Conservation (phyloP, 495 filamentous ascomycete genomes). For the Penicillium taxi region DNA sequence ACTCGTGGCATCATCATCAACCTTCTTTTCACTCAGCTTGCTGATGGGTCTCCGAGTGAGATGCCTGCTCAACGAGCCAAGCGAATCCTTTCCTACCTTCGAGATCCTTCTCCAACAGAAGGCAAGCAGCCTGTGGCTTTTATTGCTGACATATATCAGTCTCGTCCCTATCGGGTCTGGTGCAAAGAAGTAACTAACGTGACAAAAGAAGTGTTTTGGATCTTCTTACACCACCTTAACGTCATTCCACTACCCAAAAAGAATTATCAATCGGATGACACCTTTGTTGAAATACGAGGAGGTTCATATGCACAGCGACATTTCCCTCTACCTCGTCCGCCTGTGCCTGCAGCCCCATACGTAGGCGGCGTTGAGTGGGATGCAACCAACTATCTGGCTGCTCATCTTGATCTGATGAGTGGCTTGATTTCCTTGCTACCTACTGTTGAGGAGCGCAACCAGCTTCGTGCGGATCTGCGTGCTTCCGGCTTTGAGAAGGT, state of each 20-base stretch:
- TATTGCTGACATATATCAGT: slow-evolving; percentile 78
- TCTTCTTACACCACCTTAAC: slow-evolving; percentile 90
- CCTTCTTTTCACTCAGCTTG: slow-evolving; percentile 77
- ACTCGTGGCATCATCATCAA: slow-evolving; percentile 82
- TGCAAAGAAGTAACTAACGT: slow-evolving; percentile 84
- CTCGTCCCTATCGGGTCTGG: slow-evolving; percentile 88
- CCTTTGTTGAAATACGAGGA: slow-evolving; percentile 15
- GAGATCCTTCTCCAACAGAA: slow-evolving; percentile 70
- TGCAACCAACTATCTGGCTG: slow-evolving; percentile 89
- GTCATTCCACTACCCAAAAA: slow-evolving; percentile 53
- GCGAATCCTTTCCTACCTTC: slow-evolving; percentile 67
- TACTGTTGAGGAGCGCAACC: slow-evolving; percentile 63
- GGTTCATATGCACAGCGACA: slow-evolving; percentile 43
- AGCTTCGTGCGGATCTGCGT: slow-evolving; percentile 63
- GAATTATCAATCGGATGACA: slow-evolving; percentile 22
- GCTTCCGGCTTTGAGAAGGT: slow-evolving; percentile 88
- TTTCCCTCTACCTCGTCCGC: slow-evolving; percentile 82
- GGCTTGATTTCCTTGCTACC: slow-evolving; percentile 81
- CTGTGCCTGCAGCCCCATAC: slow-evolving; percentile 90
- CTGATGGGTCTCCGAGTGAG: slow-evolving; percentile 47
- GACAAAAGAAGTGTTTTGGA: slow-evolving; percentile 99
- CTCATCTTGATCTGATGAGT: slow-evolving; percentile 88
- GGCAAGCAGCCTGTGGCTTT: slow-evolving; percentile 70
- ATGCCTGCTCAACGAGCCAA: slow-evolving; percentile 47
- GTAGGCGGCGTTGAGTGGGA: slow-evolving; percentile 99